Evolutionary conservation across 305 asterid species (phyloP).

Genomic region (Fraxinus sp.): DNA sequence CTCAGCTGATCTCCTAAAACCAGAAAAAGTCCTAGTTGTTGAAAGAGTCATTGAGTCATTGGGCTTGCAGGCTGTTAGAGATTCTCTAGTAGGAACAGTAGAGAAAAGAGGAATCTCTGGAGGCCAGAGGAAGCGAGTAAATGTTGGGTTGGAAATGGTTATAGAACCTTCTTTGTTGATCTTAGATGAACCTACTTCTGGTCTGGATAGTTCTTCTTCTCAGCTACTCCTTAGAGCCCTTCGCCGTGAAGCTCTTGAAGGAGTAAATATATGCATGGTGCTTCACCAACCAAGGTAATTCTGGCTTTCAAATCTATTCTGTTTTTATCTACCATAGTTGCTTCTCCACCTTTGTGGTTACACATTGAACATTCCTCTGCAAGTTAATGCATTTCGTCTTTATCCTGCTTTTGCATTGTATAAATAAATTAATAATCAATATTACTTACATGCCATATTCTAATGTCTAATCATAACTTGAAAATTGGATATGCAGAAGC

Average conservation of each 20-base stretch:
- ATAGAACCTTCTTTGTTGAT: constrained; percentile 85
- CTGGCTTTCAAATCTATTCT: neutral
- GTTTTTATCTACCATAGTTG: constrained; percentile 3
- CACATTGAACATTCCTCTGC: neutral
- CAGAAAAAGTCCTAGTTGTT: constrained; percentile 71
- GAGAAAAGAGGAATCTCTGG: constrained; percentile 86
- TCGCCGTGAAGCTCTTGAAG: constrained; percentile 87
- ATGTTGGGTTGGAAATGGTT: constrained; percentile 89
- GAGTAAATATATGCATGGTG: constrained; percentile 77
- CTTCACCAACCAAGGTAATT: constrained; percentile 82
- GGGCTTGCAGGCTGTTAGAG: constrained; percentile 73
- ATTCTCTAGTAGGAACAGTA: constrained; percentile 76
- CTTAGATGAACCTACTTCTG: constrained; percentile 87
- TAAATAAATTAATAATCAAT: neutral
- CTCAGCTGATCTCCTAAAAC: constrained; percentile 52
- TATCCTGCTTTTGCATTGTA: neutral
- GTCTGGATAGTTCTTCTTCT: constrained; percentile 82
- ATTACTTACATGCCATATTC: neutral
- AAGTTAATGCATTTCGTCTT: neutral
- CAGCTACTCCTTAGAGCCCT: constrained; percentile 69
- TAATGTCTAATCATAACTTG: neutral
- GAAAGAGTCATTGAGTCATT: constrained; percentile 76
- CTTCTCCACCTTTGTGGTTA: neutral
- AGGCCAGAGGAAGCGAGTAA: constrained; percentile 81
- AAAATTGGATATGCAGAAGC: neutral